Percentiles rank a stretch among this genome's conserved stretches.
phyloP scores from a whole-genome alignment of 768 basidiomycete genomes.

The Mrakia hoshinonis region DNA sequence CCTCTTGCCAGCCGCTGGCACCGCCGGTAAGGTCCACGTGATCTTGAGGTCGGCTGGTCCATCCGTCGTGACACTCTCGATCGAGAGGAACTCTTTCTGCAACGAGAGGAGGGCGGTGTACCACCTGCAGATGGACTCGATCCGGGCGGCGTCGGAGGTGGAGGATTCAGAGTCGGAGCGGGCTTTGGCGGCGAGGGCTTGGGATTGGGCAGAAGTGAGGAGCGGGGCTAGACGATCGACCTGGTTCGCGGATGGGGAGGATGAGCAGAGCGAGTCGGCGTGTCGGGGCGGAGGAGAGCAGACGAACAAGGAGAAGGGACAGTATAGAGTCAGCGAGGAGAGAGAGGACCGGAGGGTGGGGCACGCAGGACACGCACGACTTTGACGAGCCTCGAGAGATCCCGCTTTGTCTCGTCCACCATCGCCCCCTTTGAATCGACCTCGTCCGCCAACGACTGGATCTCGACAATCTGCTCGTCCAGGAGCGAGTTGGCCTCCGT shows the following conservation, averaged over 20 bases:
- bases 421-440: conserved; percentile 43
- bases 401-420: conserved; percentile 49
- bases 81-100: conserved; percentile 55
- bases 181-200: conserved; percentile 59
- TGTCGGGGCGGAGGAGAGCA: too few relatives aligned
- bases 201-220: conserved; percentile 52
- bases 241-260: conserved; percentile 28
- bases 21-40: conserved; percentile 47
- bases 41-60: conserved; percentile 72
- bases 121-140: conserved; percentile 43
- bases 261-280: too few relatives aligned
- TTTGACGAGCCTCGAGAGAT: conserved; percentile 41
- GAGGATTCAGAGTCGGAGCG: neutral
- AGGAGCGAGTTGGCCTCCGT: conserved; percentile 64
- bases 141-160: conserved; percentile 8
- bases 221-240: conserved; percentile 37
- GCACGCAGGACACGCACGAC: conserved; percentile 32
- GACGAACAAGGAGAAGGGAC: neutral
- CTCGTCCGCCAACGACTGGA: conserved; percentile 66
- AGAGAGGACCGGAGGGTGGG: neutral
- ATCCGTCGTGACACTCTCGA: conserved; percentile 52
- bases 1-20: neutral
- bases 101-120: conserved; percentile 59
- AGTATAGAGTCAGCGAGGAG: neutral
- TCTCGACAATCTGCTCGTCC: conserved; percentile 64